Evolutionary conservation across 2,329 filamentous ascomycete species (phyloP), one percentile per base, ranked within the genome.

Genomic region (Pseudopyricularia javanii): DNA sequence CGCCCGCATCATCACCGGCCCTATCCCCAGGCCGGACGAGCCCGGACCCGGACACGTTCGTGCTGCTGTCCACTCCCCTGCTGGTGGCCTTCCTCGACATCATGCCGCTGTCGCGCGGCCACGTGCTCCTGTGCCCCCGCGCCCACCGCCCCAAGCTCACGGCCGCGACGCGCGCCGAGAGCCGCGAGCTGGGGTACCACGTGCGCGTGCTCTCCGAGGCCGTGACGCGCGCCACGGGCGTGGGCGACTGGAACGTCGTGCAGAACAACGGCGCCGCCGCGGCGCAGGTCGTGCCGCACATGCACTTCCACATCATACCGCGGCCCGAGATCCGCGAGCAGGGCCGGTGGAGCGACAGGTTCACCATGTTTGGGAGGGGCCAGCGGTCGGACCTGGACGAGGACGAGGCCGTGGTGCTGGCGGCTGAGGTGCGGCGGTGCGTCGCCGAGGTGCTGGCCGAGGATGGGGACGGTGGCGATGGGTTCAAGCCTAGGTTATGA

Each of bases 231-330:
- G 80, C 82, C 1, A 87, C 84, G 2, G 85, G 83, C 9, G 79
- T 88, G 1, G 75, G 74, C 50, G 91, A 96, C 69, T 97, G 91
- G 86, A 98, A 98, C 67, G 82, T 97, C 30, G 88, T 97, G 53
- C 91, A 97, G 72, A 97, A 97, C 66, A 97, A 96, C 61, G 89
- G 91, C 15, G 83, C 83, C 3, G 81, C 89, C 32, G 91, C 91
- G 2, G 90, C 90, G 2, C 91, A 97, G 70, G 89, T 95, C 15
- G 90, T 97, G 2, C 86, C 86, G 22, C 91, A 97, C 67, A 85
- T 94, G 49, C 91, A 98, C 67, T 97, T 94, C 66, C 93, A 98
- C 61, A 78, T 97, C 51, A 94, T 98, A 33, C 91, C 91, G 0
- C 73, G 91, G 35, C 90, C 91, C 0, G 81, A 86, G 69, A 78